Evolutionary conservation across 164 flowering plant genomes (phyloP).

Genomic region (Santalum album): DNA sequence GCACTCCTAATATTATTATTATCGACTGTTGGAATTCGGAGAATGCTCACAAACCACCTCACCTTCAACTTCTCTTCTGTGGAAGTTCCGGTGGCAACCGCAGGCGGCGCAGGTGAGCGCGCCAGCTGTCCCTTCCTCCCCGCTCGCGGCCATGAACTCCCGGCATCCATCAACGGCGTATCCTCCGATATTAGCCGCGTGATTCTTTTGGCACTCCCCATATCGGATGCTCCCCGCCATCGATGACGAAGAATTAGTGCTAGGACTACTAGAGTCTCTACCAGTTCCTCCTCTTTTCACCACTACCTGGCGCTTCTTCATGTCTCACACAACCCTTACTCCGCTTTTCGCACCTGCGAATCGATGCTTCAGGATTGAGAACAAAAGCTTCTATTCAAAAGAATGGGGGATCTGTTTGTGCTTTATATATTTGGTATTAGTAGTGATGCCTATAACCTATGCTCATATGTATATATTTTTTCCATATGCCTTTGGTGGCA

Average conservation of each 20-base stretch:
- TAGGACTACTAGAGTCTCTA: slow-evolving; percentile 3
- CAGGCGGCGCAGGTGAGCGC: slow-evolving; percentile 44
- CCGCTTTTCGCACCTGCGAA: too few relatives aligned
- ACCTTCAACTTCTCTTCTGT: slow-evolving; percentile 26
- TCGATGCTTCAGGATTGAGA: too few relatives aligned
- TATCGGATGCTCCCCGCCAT: slow-evolving; percentile 21
- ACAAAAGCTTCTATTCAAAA: too few relatives aligned
- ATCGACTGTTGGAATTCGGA: too few relatives aligned
- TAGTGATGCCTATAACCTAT: slow-evolving; percentile 17
- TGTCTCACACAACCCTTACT: slow-evolving; percentile 11
- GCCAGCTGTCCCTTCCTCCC: slow-evolving; percentile 19
- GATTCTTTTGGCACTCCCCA: slow-evolving; percentile 42
- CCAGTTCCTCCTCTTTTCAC: slow-evolving; percentile 13
- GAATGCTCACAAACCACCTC: slow-evolving; percentile 24
- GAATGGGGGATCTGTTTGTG: too few relatives aligned
- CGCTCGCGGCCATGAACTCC: slow-evolving; percentile 46
- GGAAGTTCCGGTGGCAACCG: slow-evolving; percentile 44
- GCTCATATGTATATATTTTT: slow-evolving; percentile 19
- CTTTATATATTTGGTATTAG: too few relatives aligned
- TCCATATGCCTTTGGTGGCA: slow-evolving; percentile 5
- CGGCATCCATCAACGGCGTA: slow-evolving; percentile 47
- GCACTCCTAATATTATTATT: too few relatives aligned
- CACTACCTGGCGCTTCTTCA: slow-evolving; percentile 38
- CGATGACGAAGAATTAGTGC: slow-evolving; percentile 24
- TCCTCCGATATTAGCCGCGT: slow-evolving; percentile 42